Percentiles rank a stretch among this genome's conserved stretches.
Conservation (phyloP, 495 filamentous ascomycete species). For the Rusavskia elegans region DNA sequence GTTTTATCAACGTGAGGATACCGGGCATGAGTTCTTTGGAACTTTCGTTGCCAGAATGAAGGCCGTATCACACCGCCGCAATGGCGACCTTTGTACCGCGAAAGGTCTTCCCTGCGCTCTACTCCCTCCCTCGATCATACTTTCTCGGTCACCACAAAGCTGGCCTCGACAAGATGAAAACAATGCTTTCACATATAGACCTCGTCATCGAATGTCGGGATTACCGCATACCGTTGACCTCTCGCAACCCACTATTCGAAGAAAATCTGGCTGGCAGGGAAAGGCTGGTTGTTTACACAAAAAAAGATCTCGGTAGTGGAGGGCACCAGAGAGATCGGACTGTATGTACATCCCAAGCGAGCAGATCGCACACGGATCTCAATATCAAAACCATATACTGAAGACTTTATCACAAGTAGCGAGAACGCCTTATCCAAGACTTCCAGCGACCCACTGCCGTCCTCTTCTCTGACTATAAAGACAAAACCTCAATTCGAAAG, state of each 20-base stretch:
- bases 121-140: conserved; percentile 74
- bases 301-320: conserved; percentile 54
- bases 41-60: too few relatives aligned
- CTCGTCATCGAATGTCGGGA: conserved; percentile 93
- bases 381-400: background rate
- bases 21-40: too few relatives aligned
- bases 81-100: conserved; percentile 54
- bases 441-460: conserved; percentile 43
- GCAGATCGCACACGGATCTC: background rate
- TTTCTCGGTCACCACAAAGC: conserved; percentile 89
- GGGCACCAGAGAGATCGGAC: conserved; percentile 12
- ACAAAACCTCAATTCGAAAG: conserved; percentile 29
- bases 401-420: background rate
- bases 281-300: conserved; percentile 82
- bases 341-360: conserved; percentile 9
- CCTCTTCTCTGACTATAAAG: conserved; percentile 45
- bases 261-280: conserved; percentile 48
- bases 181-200: conserved; percentile 61
- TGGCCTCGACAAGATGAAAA: conserved; percentile 75
- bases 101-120: conserved; percentile 44
- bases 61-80: background rate
- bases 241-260: conserved; percentile 85
- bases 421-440: conserved; percentile 34
- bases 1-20: too few relatives aligned
- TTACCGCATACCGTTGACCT: conserved; percentile 74